Conservation (phyloP, 768 basidiomycete genomes). For the Cyclocybe cylindracea region DNA sequence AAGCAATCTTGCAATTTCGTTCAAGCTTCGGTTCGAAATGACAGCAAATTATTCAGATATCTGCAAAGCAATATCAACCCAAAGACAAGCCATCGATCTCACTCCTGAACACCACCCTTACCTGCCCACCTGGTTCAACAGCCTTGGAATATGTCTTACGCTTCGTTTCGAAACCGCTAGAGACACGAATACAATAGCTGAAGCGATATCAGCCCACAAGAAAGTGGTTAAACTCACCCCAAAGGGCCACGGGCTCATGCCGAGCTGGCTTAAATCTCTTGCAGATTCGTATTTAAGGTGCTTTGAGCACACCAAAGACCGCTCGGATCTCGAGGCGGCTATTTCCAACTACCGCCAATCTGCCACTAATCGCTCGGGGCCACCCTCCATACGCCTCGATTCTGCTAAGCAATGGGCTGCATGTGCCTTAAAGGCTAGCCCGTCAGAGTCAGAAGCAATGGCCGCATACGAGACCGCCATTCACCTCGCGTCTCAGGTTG, state of each 20-base stretch:
- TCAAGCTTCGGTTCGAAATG: constrained; percentile 7
- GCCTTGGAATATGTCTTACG: neutral
- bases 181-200: neutral
- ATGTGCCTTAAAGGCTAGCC: neutral
- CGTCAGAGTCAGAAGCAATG: constrained; percentile 2
- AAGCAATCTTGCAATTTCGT: constrained; percentile 3
- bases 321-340: constrained; percentile 1
- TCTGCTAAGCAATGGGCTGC: constrained; percentile 12
- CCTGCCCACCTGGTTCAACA: neutral
- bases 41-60: constrained; percentile 13
- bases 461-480: constrained; percentile 12
- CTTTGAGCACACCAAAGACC: neutral
- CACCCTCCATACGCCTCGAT: constrained; percentile 1
- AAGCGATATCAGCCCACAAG: constrained; percentile 7
- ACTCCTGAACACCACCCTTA: neutral
- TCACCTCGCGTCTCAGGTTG: constrained; percentile 13
- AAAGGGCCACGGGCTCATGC: neutral
- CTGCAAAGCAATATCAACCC: constrained; percentile 8
- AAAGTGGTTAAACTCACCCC: constrained; percentile 4
- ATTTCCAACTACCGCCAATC: neutral
- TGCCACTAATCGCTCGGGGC: neutral
- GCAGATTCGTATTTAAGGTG: constrained; percentile 1
- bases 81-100: neutral
- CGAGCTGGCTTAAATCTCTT: constrained; percentile 4
- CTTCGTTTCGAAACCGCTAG: neutral